Base-by-base conservation (phyloP, 1,284 basidiomycete genomes). In the Ceratobasidium sp. region DNA sequence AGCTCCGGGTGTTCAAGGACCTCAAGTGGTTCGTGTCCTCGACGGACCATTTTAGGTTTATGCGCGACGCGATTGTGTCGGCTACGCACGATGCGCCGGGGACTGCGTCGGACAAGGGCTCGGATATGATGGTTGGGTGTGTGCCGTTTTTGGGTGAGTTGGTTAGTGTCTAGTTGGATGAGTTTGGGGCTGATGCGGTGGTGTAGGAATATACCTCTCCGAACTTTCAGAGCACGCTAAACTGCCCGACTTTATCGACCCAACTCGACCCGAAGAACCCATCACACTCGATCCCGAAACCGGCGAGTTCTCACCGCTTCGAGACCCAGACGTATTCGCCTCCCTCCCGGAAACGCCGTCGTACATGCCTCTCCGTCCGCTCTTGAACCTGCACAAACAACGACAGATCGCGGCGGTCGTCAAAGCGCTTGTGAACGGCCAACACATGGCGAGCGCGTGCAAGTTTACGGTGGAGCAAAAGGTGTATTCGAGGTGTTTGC, bases 381-480 rank as follows among this genome's bases (percentile, higher is more conserved):
- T 96, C 77, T 93, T 96, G 85, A 96, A 96, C 84, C 91, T 96
- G 3, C 94, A 96, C 85, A 96, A 96, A 85, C 94, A 95, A 83
- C 91, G 95, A 40, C 85, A 91, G 80, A 93, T 95, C 72, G 94
- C 95, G 6, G 89, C 89, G 9, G 91, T 94, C 44, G 92, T 95
- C 83, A 94, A 94, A 83, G 88, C 90, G 13, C 86, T 96, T 67
- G 92, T 95, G 15, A 90, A 91, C 7, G 94, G 93, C 7, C 95
- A 96, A 83, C 93, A 95, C 81, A 88, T 95, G 13, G 93, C 95
- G 1, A 90, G 91, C 78, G 89, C 90, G 40, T 77, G 88, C 93
- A 56, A 92, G 60, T 93, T 90, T 80, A 89, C 91, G 58, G 86
- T 93, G 28, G 93, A 95, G 83, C 91, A 91, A 85, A 91, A 89